Conservation (phyloP, 2,329 filamentous ascomycete species). For the Trichoderma sp. region DNA sequence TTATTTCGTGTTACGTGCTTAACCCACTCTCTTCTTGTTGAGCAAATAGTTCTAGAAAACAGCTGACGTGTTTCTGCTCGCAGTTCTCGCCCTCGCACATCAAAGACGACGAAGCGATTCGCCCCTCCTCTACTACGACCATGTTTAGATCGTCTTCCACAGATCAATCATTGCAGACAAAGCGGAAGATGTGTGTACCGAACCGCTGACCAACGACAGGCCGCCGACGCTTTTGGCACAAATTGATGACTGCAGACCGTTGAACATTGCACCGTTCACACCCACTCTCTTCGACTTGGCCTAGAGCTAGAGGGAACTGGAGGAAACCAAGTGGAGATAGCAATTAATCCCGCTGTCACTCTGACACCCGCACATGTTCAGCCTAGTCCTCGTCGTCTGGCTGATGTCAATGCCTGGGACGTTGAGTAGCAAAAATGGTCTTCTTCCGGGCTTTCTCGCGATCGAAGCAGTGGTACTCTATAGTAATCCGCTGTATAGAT, state of each 20-base stretch:
- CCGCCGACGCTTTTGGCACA: background rate
- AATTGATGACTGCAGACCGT: background rate
- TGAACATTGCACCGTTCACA: background rate
- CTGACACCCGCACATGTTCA: background rate
- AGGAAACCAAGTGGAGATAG: background rate
- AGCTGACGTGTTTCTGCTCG: background rate
- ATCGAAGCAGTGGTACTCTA: background rate
- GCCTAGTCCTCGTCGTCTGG: background rate
- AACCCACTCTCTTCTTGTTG: background rate
- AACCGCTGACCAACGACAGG: too few relatives aligned
- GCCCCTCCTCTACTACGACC: background rate
- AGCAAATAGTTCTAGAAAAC: background rate
- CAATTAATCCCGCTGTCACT: background rate
- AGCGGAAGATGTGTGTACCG: background rate
- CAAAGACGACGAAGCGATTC: background rate
- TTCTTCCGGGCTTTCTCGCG: background rate
- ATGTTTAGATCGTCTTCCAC: background rate
- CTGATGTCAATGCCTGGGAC: too few relatives aligned
- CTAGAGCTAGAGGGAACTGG: background rate
- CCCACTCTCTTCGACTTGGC: background rate
- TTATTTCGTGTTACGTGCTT: background rate
- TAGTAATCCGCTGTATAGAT: background rate
- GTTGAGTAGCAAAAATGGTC: background rate
- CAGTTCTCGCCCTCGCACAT: background rate
- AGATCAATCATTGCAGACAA: background rate